These are phyloP conservation scores for Neofusicoccum umdonicola DNA, from an alignment of 2,329 filamentous ascomycete genomes.

Conservation along the genomic window DNA sequence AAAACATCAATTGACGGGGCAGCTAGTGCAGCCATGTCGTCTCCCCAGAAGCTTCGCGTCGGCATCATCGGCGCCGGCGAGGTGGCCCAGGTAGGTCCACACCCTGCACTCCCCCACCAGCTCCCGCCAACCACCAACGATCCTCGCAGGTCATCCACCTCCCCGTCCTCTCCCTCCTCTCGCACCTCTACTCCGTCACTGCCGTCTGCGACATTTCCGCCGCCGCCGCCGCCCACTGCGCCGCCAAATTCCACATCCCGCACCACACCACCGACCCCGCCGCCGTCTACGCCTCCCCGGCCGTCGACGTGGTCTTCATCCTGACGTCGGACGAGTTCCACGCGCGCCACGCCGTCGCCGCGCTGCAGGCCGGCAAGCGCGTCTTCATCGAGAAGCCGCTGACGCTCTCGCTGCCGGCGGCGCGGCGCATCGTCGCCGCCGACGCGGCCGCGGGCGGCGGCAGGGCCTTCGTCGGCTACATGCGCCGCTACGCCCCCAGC, in stretches of 20 bases:
- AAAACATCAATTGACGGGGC: neutral
- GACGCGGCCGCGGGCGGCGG: no score
- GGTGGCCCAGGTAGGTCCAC: slow-evolving; percentile 11
- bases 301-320: slow-evolving; percentile 56
- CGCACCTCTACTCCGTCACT: slow-evolving; percentile 45
- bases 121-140: neutral
- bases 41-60: slow-evolving; percentile 10
- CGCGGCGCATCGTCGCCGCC: slow-evolving; percentile 50
- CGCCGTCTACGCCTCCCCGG: slow-evolving; percentile 43
- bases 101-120: neutral
- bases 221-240: slow-evolving; percentile 41
- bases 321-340: slow-evolving; percentile 56
- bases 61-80: slow-evolving; percentile 18
- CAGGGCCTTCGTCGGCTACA: slow-evolving; percentile 58
- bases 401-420: slow-evolving; percentile 48
- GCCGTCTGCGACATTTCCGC: slow-evolving; percentile 54
- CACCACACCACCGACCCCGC: slow-evolving; percentile 37
- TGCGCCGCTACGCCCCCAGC: slow-evolving; percentile 58
- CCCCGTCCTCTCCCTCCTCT: slow-evolving; percentile 31
- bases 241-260: slow-evolving; percentile 33
- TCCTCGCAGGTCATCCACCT: slow-evolving; percentile 18
- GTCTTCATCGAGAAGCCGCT: slow-evolving; percentile 61
- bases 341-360: slow-evolving; percentile 50
- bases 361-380: slow-evolving; percentile 55
- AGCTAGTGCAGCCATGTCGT: neutral